These are phyloP conservation scores for Zalaria obscura DNA, from an alignment of 2,329 filamentous ascomycete genomes.

Conservation along the genomic window DNA sequence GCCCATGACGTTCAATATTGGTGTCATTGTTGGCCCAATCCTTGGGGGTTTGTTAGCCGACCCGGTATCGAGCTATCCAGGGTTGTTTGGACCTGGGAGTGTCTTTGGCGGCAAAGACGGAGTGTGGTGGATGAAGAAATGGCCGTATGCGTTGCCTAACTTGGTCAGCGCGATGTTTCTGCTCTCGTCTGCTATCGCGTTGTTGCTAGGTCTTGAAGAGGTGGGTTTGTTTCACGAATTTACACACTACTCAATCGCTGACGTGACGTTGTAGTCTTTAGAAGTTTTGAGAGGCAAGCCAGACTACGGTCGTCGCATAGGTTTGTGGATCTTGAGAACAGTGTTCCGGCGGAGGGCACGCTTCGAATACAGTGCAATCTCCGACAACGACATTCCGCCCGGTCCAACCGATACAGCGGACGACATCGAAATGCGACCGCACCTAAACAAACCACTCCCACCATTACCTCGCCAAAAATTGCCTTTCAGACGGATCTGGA, in stretches of 20 bases:
- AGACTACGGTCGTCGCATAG: constrained; percentile 26
- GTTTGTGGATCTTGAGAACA: constrained; percentile 20
- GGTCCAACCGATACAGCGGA: not conserved
- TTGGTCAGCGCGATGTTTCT: constrained; percentile 51
- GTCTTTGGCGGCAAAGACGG: constrained; percentile 41
- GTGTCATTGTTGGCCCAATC: constrained; percentile 34
- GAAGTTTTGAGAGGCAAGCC: constrained; percentile 24
- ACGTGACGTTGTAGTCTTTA: constrained; percentile 16
- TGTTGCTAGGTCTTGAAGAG: constrained; percentile 55
- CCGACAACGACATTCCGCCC: constrained; percentile 12
- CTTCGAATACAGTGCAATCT: constrained; percentile 16
- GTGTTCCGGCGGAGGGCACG: constrained; percentile 15
- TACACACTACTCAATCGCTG: not conserved
- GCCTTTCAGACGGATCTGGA: constrained; percentile 33
- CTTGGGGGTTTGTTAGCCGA: constrained; percentile 56
- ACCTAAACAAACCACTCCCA: constrained; percentile 12
- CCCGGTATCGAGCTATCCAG: constrained; percentile 46
- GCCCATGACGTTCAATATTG: constrained; percentile 55
- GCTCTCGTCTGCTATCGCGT: constrained; percentile 35
- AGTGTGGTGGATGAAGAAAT: constrained; percentile 49
- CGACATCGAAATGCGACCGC: constrained; percentile 15
- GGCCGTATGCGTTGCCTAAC: constrained; percentile 58
- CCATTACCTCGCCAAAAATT: constrained; percentile 18
- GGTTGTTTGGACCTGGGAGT: constrained; percentile 46
- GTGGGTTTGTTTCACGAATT: constrained; percentile 1